Evolutionary conservation across 2,329 filamentous ascomycete species (phyloP).

Genomic region (Fusarium dlaminii): DNA sequence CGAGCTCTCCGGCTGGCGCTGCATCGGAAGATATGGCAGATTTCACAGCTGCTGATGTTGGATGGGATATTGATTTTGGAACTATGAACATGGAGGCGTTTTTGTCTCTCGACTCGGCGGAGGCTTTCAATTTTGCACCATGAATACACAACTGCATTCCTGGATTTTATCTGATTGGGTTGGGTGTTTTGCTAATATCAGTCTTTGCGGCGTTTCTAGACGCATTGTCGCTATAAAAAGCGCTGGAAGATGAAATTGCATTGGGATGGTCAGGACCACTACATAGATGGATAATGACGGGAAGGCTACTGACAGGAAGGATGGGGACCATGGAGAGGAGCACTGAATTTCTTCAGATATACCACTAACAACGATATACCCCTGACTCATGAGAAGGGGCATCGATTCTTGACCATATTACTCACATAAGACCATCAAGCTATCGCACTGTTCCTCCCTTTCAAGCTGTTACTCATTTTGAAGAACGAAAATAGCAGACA

Average conservation of each 20-base stretch:
- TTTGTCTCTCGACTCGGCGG: constrained; percentile 44
- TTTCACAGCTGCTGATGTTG: constrained; percentile 43
- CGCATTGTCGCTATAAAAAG: background rate
- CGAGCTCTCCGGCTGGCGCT: constrained; percentile 21
- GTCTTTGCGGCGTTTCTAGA: background rate
- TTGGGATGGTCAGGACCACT: background rate
- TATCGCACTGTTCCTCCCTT: background rate
- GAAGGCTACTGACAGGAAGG: background rate
- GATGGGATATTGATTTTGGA: constrained; percentile 46
- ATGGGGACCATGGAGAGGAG: background rate
- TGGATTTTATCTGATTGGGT: background rate
- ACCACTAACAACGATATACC: background rate
- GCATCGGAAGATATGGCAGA: constrained; percentile 40
- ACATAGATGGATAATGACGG: background rate
- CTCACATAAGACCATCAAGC: background rate
- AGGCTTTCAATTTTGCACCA: constrained; percentile 39
- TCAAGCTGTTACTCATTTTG: background rate
- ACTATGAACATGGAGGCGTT: constrained; percentile 48
- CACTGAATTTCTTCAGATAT: constrained; percentile 1
- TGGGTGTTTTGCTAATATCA: background rate
- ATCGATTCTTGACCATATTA: background rate
- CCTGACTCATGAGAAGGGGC: background rate
- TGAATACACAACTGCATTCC: background rate
- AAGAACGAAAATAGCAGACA: constrained; percentile 26
- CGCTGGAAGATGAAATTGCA: background rate